Evolutionary conservation across 192 early-diverging fungal species (phyloP).

Genomic region (Coemansia sp.): DNA sequence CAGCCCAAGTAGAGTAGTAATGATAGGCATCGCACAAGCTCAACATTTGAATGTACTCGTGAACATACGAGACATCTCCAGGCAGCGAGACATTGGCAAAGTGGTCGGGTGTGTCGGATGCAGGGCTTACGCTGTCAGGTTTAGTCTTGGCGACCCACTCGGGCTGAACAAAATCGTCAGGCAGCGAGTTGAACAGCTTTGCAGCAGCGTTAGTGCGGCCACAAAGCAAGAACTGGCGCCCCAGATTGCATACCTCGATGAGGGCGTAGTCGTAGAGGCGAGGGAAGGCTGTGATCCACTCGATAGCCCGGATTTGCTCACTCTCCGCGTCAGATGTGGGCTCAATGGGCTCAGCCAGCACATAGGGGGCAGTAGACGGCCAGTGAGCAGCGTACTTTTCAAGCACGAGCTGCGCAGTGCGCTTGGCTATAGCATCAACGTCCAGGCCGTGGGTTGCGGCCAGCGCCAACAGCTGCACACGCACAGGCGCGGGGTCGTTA

Average conservation of each 20-base stretch:
- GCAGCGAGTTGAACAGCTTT: slow-evolving; percentile 54
- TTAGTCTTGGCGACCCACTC: slow-evolving; percentile 38
- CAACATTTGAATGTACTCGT: slow-evolving; percentile 56
- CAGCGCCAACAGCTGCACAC: slow-evolving; percentile 50
- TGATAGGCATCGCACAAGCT: slow-evolving; percentile 52
- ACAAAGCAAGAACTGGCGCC: slow-evolving; percentile 58
- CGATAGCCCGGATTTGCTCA: slow-evolving; percentile 60
- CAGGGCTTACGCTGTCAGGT: not conserved
- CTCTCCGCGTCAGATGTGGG: slow-evolving; percentile 25
- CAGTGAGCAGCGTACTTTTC: not conserved
- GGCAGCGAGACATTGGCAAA: not conserved
- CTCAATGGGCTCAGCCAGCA: slow-evolving; percentile 37
- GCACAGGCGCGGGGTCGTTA: slow-evolving; percentile 25
- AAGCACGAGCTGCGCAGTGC: slow-evolving; percentile 44
- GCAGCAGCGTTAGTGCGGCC: slow-evolving; percentile 58
- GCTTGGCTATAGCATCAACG: slow-evolving; percentile 36
- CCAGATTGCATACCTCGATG: slow-evolving; percentile 51
- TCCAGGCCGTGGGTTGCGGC: slow-evolving; percentile 56
- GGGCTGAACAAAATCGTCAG: slow-evolving; percentile 48
- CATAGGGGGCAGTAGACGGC: not conserved
- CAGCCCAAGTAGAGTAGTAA: slow-evolving; percentile 48
- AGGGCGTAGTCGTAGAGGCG: slow-evolving; percentile 55
- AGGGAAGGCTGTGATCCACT: slow-evolving; percentile 60
- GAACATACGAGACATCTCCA: slow-evolving; percentile 17
- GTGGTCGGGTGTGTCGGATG: not conserved